Percentiles rank a stretch among this genome's conserved stretches.
Conservation (phyloP, 495 filamentous ascomycete species). For the Letharia lupina region DNA sequence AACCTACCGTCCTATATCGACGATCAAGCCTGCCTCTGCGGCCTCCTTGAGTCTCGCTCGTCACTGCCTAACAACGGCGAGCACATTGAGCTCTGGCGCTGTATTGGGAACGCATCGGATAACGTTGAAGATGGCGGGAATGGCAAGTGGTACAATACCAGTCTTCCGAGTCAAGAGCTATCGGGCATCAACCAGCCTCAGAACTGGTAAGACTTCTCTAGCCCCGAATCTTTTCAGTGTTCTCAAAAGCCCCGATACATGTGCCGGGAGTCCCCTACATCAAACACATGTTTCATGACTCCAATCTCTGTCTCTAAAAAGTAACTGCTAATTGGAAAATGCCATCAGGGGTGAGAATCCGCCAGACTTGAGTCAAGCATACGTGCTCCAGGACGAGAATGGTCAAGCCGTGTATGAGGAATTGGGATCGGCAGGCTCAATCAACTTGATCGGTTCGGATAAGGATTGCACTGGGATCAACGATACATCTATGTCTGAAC, state of each 20-base stretch:
- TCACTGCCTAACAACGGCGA: constrained; percentile 17
- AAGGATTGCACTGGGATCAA: constrained; percentile 20
- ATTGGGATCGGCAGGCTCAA: constrained; percentile 7
- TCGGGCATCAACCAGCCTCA: constrained; percentile 21
- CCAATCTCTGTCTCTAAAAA: neutral
- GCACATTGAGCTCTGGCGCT: constrained; percentile 17
- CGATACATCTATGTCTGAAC: constrained; percentile 11
- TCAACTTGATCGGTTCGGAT: constrained; percentile 18
- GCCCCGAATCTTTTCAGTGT: neutral
- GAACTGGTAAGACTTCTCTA: constrained; percentile 9
- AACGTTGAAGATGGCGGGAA: constrained; percentile 12
- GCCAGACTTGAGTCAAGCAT: constrained; percentile 18
- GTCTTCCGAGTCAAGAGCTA: constrained; percentile 19
- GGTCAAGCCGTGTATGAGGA: constrained; percentile 16
- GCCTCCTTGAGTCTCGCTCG: constrained; percentile 18
- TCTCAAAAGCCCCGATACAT: neutral
- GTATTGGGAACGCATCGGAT: constrained; percentile 19
- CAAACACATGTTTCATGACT: neutral
- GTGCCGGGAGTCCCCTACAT: neutral
- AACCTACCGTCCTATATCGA: constrained; percentile 22
- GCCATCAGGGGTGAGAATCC: constrained; percentile 17
- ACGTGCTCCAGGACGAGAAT: constrained; percentile 10
- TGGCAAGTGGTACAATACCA: constrained; percentile 24
- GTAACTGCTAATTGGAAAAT: neutral
- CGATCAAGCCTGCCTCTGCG: constrained; percentile 18